Conservation (phyloP, 192 early-diverging fungal species). For the Chytriomyces sp. region DNA sequence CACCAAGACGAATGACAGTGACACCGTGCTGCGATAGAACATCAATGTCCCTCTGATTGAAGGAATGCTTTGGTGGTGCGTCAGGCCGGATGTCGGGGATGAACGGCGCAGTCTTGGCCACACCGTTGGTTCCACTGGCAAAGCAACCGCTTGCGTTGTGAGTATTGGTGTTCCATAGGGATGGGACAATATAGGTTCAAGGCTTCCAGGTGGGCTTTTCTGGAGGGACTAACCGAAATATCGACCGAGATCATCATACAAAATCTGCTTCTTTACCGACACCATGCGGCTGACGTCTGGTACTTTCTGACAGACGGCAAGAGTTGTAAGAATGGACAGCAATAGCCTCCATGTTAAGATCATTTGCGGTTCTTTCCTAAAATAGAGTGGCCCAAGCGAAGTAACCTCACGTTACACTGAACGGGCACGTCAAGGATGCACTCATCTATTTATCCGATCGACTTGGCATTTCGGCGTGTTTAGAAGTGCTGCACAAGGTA, state of each 20-base stretch:
- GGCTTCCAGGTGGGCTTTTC: not conserved
- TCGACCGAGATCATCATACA: constrained; percentile 35
- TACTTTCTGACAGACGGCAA: not conserved
- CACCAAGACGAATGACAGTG: constrained; percentile 14
- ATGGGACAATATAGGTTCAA: too few species aligned
- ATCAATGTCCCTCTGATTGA: constrained; percentile 11
- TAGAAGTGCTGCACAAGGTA: too few species aligned
- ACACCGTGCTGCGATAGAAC: not conserved
- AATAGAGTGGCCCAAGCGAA: too few species aligned
- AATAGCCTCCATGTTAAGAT: too few species aligned
- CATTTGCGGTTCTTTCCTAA: too few species aligned
- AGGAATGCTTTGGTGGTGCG: not conserved
- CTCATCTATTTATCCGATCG: too few species aligned
- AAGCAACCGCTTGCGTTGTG: not conserved
- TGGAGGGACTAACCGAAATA: constrained; percentile 27
- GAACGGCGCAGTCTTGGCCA: constrained; percentile 5
- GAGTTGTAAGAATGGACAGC: too few species aligned
- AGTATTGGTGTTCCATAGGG: not conserved
- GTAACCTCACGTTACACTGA: too few species aligned
- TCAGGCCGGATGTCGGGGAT: not conserved
- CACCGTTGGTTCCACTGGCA: constrained; percentile 8
- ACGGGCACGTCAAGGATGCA: too few species aligned
- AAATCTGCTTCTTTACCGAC: constrained; percentile 6
- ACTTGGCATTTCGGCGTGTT: too few species aligned
- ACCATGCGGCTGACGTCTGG: constrained; percentile 21